Conservation (phyloP, 306 rosid genomes). For the Cucurbita pepo region DNA sequence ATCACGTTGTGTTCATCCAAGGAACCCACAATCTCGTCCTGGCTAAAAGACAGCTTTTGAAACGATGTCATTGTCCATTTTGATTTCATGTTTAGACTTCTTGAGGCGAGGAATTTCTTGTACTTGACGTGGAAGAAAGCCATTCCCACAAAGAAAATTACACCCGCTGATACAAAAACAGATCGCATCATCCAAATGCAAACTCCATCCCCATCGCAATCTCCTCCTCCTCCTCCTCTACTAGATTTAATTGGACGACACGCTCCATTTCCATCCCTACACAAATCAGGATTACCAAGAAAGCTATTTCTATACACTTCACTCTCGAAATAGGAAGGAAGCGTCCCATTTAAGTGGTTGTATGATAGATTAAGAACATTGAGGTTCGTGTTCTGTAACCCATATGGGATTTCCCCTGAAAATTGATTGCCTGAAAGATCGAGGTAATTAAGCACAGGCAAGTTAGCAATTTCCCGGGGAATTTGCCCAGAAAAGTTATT, state of each 20-base stretch:
- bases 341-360: slow-evolving; percentile 48
- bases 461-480: slow-evolving; percentile 44
- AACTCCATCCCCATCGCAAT: slow-evolving; percentile 12
- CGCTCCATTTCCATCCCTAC: slow-evolving; percentile 40
- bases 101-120: slow-evolving; percentile 30
- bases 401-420: slow-evolving; percentile 48
- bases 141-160: slow-evolving; percentile 49
- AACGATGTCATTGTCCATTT: slow-evolving; percentile 91
- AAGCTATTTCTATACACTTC: slow-evolving; percentile 49
- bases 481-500: slow-evolving; percentile 51
- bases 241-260: slow-evolving; percentile 22
- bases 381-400: slow-evolving; percentile 63
- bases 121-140: slow-evolving; percentile 63
- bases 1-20: slow-evolving; percentile 80
- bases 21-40: slow-evolving; percentile 69
- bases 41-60: slow-evolving; percentile 78
- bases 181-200: slow-evolving; percentile 51
- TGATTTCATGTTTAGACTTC: slow-evolving; percentile 40
- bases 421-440: slow-evolving; percentile 60
- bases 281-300: slow-evolving; percentile 67
- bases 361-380: slow-evolving; percentile 58
- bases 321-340: slow-evolving; percentile 55
- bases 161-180: slow-evolving; percentile 36
- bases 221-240: slow-evolving; percentile 8
- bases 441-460: slow-evolving; percentile 57